phyloP scores from a whole-genome alignment of 169 alveolate species.

The Eimeria tenella region DNA sequence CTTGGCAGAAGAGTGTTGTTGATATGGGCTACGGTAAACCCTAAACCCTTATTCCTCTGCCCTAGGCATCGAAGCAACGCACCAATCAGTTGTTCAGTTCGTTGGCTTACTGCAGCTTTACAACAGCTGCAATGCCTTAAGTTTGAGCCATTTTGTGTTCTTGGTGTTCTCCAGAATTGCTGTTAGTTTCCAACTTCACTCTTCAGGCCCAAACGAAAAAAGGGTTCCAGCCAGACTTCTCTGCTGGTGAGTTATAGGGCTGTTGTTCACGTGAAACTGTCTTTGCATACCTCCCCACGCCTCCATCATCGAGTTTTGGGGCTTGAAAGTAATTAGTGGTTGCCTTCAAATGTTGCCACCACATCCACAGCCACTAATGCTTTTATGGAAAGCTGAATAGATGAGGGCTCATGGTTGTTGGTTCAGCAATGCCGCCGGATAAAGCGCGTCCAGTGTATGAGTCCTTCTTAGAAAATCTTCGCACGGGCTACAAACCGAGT shows the following conservation, averaged over 20 bases:
- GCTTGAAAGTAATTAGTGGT: not conserved
- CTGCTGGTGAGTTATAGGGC: conserved; percentile 8
- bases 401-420: not conserved
- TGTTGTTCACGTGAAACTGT: not conserved
- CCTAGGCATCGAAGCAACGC: not conserved
- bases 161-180: not conserved
- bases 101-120: too few relatives aligned
- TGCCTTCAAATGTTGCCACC: not conserved
- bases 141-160: too few relatives aligned
- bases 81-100: too few relatives aligned
- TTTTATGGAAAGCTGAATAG: too few relatives aligned
- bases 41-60: not conserved
- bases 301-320: not conserved
- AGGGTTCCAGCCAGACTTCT: conserved; percentile 58
- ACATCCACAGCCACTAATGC: too few relatives aligned
- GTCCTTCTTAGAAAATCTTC: conserved; percentile 8
- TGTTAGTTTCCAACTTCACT: conserved; percentile 52
- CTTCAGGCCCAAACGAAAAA: conserved; percentile 56
- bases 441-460: conserved; percentile 44
- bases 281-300: not conserved
- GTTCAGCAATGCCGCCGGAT: conserved; percentile 65
- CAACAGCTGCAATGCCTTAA: too few relatives aligned
- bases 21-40: conserved; percentile 56
- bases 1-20: conserved; percentile 59
- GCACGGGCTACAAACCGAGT: not conserved